phyloP scores from a whole-genome alignment of 805 yeast genomes.

The Wickerhamomyces xylosicus region DNA sequence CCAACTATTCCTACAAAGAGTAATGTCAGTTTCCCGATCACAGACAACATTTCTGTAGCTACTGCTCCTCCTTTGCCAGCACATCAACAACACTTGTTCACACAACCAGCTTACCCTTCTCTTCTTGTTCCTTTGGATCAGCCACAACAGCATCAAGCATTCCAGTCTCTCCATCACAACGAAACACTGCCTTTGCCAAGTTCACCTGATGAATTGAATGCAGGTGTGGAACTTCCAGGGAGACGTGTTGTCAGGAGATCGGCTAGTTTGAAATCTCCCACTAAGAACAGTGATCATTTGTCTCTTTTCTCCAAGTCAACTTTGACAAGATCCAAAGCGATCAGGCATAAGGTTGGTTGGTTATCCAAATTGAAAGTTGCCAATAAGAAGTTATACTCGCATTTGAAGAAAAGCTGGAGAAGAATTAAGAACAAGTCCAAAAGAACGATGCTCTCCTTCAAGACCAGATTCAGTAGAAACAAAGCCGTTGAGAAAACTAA shows the following conservation, averaged over 20 bases:
- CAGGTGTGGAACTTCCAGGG: not conserved
- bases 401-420: slow-evolving; percentile 16
- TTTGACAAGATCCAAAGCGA: slow-evolving; percentile 24
- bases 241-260: not conserved
- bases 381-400: slow-evolving; percentile 15
- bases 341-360: slow-evolving; percentile 29
- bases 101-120: not conserved
- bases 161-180: not conserved
- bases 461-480: slow-evolving; percentile 2
- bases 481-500: slow-evolving; percentile 4
- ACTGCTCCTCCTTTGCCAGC: too few relatives aligned
- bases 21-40: not conserved
- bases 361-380: slow-evolving; percentile 17
- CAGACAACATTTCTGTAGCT: not conserved
- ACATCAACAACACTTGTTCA: too few relatives aligned
- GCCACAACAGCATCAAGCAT: not conserved
- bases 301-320: slow-evolving; percentile 15
- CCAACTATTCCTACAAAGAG: not conserved
- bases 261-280: not conserved
- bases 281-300: slow-evolving; percentile 5
- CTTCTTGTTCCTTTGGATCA: not conserved
- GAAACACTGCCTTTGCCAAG: not conserved
- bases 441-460: slow-evolving; percentile 12
- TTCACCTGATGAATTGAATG: not conserved
- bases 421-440: slow-evolving; percentile 20